Conservation (phyloP, 2,329 filamentous ascomycete genomes). For the Phyllosticta citribraziliensis region DNA sequence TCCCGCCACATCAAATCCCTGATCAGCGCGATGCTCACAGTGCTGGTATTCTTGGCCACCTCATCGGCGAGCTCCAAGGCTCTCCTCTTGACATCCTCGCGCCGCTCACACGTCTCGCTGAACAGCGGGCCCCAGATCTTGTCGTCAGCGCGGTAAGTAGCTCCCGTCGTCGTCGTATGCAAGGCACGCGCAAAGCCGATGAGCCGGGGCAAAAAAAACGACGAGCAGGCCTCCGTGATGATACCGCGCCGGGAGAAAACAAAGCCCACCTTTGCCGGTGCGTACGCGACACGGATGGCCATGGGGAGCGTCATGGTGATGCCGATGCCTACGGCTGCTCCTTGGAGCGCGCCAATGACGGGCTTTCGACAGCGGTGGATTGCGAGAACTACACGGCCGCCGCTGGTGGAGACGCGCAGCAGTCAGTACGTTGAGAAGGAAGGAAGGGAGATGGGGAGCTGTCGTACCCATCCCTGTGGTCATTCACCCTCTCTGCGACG, state of each 20-base stretch:
- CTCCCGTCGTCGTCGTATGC: slow-evolving; percentile 58
- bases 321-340: slow-evolving; percentile 47
- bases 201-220: slow-evolving; percentile 62
- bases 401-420: slow-evolving; percentile 17
- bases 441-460: neutral
- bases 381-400: slow-evolving; percentile 40
- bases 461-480: slow-evolving; percentile 45
- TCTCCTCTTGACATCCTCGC: slow-evolving; percentile 51
- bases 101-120: slow-evolving; percentile 50
- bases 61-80: slow-evolving; percentile 59
- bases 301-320: slow-evolving; percentile 51
- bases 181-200: slow-evolving; percentile 55
- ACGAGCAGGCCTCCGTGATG: slow-evolving; percentile 61
- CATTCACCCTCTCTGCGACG: slow-evolving; percentile 31
- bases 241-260: slow-evolving; percentile 63
- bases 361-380: slow-evolving; percentile 49
- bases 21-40: slow-evolving; percentile 56
- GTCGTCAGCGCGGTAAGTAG: slow-evolving; percentile 44
- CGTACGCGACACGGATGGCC: slow-evolving; percentile 44
- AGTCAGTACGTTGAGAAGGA: neutral
- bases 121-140: slow-evolving; percentile 52
- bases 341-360: slow-evolving; percentile 46
- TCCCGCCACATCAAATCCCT: slow-evolving; percentile 60
- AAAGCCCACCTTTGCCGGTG: slow-evolving; percentile 58
- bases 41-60: slow-evolving; percentile 56